Evolutionary conservation across 176 grass and related monocot genomes (phyloP).

Genomic region (Zizania latifolia): DNA sequence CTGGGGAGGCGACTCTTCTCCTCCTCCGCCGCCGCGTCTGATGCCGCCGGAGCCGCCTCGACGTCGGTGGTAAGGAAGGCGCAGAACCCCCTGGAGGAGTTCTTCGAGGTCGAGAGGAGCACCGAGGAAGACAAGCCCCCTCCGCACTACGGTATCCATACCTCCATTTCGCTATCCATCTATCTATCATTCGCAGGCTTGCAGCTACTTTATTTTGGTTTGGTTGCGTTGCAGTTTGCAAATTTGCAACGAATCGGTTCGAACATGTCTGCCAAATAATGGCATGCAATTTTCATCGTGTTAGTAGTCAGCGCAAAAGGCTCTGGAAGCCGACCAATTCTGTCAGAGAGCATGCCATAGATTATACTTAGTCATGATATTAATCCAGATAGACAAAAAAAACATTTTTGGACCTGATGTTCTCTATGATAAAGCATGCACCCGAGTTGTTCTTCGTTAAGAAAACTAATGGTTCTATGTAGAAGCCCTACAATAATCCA

Average conservation of each 20-base stretch:
- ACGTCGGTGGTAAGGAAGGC: slow-evolving; percentile 36
- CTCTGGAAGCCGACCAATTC: not conserved
- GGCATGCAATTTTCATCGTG: not conserved
- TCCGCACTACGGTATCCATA: slow-evolving; percentile 58
- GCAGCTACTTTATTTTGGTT: not conserved
- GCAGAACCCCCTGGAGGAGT: slow-evolving; percentile 82
- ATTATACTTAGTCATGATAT: not conserved
- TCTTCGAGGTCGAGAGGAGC: slow-evolving; percentile 82
- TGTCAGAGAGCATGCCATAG: not conserved
- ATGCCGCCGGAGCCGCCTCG: slow-evolving; percentile 38
- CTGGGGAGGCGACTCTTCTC: slow-evolving; percentile 50
- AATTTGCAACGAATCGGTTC: not conserved
- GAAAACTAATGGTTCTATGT: not conserved
- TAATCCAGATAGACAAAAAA: not conserved
- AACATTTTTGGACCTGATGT: not conserved
- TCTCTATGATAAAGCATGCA: not conserved
- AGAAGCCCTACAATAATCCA: not conserved
- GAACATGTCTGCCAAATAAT: not conserved
- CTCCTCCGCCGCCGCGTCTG: slow-evolving; percentile 25
- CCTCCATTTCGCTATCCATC: not conserved
- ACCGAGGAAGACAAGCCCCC: slow-evolving; percentile 61
- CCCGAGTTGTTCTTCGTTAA: not conserved
- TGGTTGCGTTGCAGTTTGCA: not conserved
- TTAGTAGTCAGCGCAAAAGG: not conserved
- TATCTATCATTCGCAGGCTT: not conserved